Percentiles rank a stretch among this genome's conserved stretches.
phyloP scores from a whole-genome alignment of 805 yeast species.

The Starmerella kuoi region DNA sequence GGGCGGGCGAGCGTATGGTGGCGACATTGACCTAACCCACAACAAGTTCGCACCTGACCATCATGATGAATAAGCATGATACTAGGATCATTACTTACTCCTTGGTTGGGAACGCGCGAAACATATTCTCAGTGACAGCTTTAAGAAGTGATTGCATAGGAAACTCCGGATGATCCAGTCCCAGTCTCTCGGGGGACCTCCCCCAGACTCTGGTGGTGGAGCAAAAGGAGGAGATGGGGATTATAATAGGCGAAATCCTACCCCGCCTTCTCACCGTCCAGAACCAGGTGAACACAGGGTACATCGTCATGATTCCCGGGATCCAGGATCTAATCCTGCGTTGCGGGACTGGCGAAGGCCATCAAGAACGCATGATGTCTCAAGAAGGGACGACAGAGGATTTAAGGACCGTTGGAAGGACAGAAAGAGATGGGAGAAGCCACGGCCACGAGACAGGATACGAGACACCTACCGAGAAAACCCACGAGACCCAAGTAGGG shows the following conservation, averaged over 20 bases:
- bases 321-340: neutral
- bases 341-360: conserved; percentile 10
- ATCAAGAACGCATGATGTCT: conserved; percentile 4
- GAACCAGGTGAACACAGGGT: conserved; percentile 2
- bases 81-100: neutral
- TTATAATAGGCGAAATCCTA: conserved; percentile 2
- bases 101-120: neutral
- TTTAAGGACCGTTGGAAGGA: conserved; percentile 9
- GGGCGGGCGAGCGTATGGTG: no score
- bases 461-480: neutral
- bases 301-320: conserved; percentile 2
- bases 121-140: neutral
- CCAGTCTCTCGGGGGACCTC: conserved; percentile 10
- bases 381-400: conserved; percentile 17
- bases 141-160: neutral
- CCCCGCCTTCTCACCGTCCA: conserved; percentile 4
- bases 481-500: neutral
- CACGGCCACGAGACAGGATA: neutral
- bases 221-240: neutral
- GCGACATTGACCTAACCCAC: no score
- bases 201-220: conserved; percentile 2
- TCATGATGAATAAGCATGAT: conserved; percentile 15
- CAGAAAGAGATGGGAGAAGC: conserved; percentile 7
- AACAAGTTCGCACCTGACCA: neutral
- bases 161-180: conserved; percentile 7